Evolutionary conservation across 1,139 yeast genomes (phyloP), one percentile per base, ranked within the genome.

Genomic region (Suhomyces taliae): DNA sequence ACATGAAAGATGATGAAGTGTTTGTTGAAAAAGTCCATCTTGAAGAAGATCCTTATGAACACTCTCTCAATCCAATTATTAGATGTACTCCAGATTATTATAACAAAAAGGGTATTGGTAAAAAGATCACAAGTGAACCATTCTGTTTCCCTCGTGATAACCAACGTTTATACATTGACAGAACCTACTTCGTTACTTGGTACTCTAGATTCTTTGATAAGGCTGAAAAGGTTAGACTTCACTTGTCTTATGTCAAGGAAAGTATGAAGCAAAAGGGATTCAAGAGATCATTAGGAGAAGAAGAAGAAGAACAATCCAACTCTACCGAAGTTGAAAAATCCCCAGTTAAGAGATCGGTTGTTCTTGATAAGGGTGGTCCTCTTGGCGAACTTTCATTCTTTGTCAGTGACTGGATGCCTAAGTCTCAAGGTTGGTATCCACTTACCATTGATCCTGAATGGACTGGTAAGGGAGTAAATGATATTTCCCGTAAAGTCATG

Each of bases 51-150:
- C 74, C 77, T 14, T 79, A 87, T 1, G 85, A 87, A 58, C 84
- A 81, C 38, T 68, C 76, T 24, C 74, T 90, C 60, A 87, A 84
- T 58, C 97, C 97, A 0, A 65, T 90, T 46, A 79, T 88, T 58
- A 77, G 97, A 66, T 90, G 97, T 67, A 87, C 91, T 3, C 97
- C 97, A 1, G 86, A 85, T 45, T 66, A 77, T 41, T 90, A 87
- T 62, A 75, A 73, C 59, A 78, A 77, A 56, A 87, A 83, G 63
- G 93, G 93, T 8, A 49, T 72, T 38, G 84, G 82, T 34, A 81
- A 81, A 57, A 79, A 79, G 52, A 63, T 66, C 27, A 51, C 66
- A 0, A 79, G 89, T 35, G 91, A 75, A 47, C 97, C 97, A 14
- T 87, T 89, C 64, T 90, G 97, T 65, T 80, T 87, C 27, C 97